Base-by-base conservation (phyloP, 2,329 filamentous ascomycete genomes). In the Beauveria brongniartii region DNA sequence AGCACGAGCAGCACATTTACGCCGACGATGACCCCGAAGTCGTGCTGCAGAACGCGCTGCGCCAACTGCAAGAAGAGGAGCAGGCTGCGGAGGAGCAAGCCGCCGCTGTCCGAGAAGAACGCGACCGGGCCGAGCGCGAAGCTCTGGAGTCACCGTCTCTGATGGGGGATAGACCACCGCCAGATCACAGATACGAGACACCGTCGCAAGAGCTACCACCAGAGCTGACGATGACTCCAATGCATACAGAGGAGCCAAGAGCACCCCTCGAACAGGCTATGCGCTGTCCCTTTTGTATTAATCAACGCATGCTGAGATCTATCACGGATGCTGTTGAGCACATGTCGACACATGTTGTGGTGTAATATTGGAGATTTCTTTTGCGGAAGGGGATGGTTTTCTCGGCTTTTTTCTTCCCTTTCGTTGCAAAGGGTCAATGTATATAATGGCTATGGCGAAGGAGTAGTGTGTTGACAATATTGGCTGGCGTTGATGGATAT, bases 321-420 rank as follows among this genome's bases (percentile, higher is more conserved):
- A 82, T 85, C 51, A 85, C 83, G 70, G 83, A 86, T 68, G 81
- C 83, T 5, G 82, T 86, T 3, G 83, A 86, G 69, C 83, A 86
- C 67, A 75, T 86, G 76, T 82, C 82, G 12, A 84, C 82, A 2
- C 83, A 86, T 63, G 83, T 86, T 5, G 78, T 85, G 16, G 81
- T 85, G 20, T 82, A 69, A 68, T 12, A 4, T 16, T 10, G 9
- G 22, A 47, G 43, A 22, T n/a, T 8, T 28, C 7, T 41, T 46
- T 41, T 22, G 28, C 7, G 18, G 10, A 8, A 7, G 55, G 8
- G 44, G 50, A 43, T 6, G n/a, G 2, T 34, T 26, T 12, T 22
- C 34, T 43, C 18, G 18, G 10, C 26, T 20, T 14, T 5, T 43
- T 41, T 30, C 18, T 28, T 30, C 22, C 22, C 16, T 43, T 3